Evolutionary conservation across 257 asterid species (phyloP).

Genomic region (Paraleonurus japonicus): DNA sequence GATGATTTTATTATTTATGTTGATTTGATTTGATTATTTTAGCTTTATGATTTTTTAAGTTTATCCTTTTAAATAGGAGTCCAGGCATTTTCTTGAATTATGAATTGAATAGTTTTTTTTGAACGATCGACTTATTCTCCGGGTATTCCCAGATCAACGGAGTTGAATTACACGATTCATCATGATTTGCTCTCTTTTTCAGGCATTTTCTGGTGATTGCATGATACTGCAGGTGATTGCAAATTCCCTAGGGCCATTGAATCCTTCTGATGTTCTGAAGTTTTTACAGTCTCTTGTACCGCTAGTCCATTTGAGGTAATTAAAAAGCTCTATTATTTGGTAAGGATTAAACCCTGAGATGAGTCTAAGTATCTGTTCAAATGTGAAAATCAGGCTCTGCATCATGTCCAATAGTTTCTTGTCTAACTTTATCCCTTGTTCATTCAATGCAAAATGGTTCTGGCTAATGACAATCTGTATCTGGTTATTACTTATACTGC

Average conservation of each 20-base stretch:
- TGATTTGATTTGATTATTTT: too few species aligned
- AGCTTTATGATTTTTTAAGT: too few species aligned
- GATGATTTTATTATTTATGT: conserved; percentile 47
- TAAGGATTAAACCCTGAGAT: conserved; percentile 1
- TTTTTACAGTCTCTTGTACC: conserved; percentile 70
- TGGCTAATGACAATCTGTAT: neutral
- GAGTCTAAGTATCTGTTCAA: neutral
- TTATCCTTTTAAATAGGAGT: too few species aligned
- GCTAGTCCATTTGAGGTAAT: conserved; percentile 70
- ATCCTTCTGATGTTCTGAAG: conserved; percentile 83
- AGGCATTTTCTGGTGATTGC: too few species aligned
- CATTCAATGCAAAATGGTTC: neutral
- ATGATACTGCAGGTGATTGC: conserved; percentile 61
- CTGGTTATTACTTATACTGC: neutral
- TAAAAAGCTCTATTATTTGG: neutral
- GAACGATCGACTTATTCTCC: neutral
- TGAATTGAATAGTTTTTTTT: neutral
- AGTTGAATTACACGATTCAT: conserved; percentile 10
- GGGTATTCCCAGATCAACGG: too few species aligned
- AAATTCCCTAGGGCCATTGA: conserved; percentile 68
- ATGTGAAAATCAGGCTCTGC: neutral
- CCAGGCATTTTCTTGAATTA: too few species aligned
- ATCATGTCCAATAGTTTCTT: neutral
- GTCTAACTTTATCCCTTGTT: neutral
- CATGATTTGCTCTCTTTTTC: too few species aligned